Base-by-base conservation (phyloP, 2,329 filamentous ascomycete genomes). In the Tolypocladium album region DNA sequence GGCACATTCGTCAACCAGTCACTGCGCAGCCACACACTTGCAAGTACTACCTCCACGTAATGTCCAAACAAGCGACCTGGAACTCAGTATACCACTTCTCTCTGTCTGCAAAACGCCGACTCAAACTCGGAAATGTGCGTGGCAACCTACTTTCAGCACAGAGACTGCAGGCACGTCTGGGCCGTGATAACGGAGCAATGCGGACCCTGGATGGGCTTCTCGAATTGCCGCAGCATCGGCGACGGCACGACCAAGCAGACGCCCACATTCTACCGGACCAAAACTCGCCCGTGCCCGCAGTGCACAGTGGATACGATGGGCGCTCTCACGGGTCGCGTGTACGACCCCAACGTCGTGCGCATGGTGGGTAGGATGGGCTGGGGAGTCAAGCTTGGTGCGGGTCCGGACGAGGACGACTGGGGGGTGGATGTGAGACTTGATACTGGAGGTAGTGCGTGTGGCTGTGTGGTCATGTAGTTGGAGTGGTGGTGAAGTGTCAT, bases 121-220 rank as follows among this genome's bases (percentile, higher is more conserved):
- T 39, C n/a, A 4, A n/a, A 20, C 17, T 55, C 31, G 17, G 34
- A 40, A 45, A 83, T 83, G 81, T 83, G 81, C 68, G 64, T 66
- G 22, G 73, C 77, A n/a, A 75, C 71, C 34, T 77, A 79, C 69
- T 81, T 76, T 69, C 72, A 74, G 61, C 78, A 81, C 68, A 76
- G 75, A 57, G 65, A 64, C 61, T 84, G 82, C 75, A 71, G 72
- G 13, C 82, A 83, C 73, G 75, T 74, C 64, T 85, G 82, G 82
- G 74, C 79, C 50, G 67, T 76, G 61, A 74, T 84, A 65, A 69
- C 68, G 4, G 62, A 70, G 53, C 76, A 78, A 7, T 85, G 82
- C 71, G 73, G 66, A 4, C 78, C 79, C 0, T 76, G 76, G 15
- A 74, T 75, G 69, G 80, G 81, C 61, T 83, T 84, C 70, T 70